These are phyloP conservation scores for Penicillium sp. DNA, from an alignment of 2,329 filamentous ascomycete genomes.

Conservation along the genomic window DNA sequence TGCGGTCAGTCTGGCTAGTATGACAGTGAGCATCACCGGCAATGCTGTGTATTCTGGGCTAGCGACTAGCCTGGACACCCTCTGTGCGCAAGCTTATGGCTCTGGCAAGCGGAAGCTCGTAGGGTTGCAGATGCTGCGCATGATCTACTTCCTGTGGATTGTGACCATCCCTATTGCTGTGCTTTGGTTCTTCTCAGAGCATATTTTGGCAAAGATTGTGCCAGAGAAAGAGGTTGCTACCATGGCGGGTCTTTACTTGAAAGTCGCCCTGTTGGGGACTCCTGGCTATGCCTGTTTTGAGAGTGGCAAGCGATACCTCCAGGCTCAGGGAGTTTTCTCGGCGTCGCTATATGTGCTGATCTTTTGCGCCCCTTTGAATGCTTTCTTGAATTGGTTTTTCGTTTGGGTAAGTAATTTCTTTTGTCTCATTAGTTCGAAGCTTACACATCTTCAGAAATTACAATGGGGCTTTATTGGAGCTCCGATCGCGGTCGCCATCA, in stretches of 20 bases:
- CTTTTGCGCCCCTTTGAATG: slow-evolving; percentile 75
- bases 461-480: slow-evolving; percentile 69
- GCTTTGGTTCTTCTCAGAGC: slow-evolving; percentile 64
- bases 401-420: slow-evolving; percentile 56
- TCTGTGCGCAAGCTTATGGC: slow-evolving; percentile 90
- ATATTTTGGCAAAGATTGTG: slow-evolving; percentile 60
- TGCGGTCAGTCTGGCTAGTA: slow-evolving; percentile 63
- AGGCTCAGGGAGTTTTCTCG: slow-evolving; percentile 80
- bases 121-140: slow-evolving; percentile 73
- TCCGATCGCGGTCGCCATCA: slow-evolving; percentile 69
- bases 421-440: background rate
- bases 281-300: slow-evolving; percentile 74
- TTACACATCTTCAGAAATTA: slow-evolving; percentile 37
- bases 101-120: slow-evolving; percentile 86
- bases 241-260: slow-evolving; percentile 68
- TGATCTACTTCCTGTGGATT: slow-evolving; percentile 69
- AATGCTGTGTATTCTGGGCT: slow-evolving; percentile 77
- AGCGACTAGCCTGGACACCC: slow-evolving; percentile 81
- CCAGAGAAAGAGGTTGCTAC: slow-evolving; percentile 65
- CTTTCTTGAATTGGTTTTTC: slow-evolving; percentile 71
- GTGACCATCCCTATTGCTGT: slow-evolving; percentile 66
- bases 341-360: slow-evolving; percentile 78
- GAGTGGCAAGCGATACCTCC: slow-evolving; percentile 74
- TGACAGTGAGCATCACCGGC: slow-evolving; percentile 74
- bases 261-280: slow-evolving; percentile 62